phyloP scores from a whole-genome alignment of 2,329 filamentous ascomycete species.

The Teratosphaeria zuluensis region DNA sequence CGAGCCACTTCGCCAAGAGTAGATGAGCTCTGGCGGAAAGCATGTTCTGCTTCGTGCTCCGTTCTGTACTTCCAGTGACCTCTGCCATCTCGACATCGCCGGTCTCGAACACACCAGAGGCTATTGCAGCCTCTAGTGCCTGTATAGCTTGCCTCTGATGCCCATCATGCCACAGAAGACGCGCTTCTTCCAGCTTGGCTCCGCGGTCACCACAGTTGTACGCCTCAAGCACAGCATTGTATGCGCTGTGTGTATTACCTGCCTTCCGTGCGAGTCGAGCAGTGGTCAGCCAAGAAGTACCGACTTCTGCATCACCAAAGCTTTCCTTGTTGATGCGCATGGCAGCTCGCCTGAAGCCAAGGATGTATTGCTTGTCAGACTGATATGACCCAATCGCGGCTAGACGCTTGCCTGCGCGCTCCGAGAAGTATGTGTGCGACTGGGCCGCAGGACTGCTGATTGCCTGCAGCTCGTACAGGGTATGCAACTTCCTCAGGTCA shows the following conservation, averaged over 20 bases:
- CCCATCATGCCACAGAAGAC: constrained; percentile 85
- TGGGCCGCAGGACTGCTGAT: constrained; percentile 43
- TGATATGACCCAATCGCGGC: constrained; percentile 82
- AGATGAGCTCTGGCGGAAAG: constrained; percentile 72
- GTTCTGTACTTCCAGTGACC: constrained; percentile 27
- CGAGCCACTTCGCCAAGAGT: constrained; percentile 91
- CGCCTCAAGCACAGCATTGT: constrained; percentile 87
- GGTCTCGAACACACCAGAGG: constrained; percentile 62
- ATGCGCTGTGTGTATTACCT: constrained; percentile 74
- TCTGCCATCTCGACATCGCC: constrained; percentile 23
- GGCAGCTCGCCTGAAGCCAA: constrained; percentile 74
- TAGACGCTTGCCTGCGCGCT: constrained; percentile 51
- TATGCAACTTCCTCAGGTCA: constrained; percentile 74
- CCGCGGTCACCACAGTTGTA: constrained; percentile 70
- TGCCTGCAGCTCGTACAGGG: constrained; percentile 76
- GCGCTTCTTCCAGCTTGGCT: constrained; percentile 87
- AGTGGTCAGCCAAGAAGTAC: constrained; percentile 74
- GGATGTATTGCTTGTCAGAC: constrained; percentile 84
- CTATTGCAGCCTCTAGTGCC: constrained; percentile 76
- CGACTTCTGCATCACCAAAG: constrained; percentile 59
- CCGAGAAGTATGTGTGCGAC: constrained; percentile 5
- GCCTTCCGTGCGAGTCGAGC: constrained; percentile 80
- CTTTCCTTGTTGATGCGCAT: constrained; percentile 43
- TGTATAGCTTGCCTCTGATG: constrained; percentile 93
- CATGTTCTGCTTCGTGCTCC: constrained; percentile 44